Evolutionary conservation across 208 protist species (phyloP).

Genomic region (Leishmania guyanensis): DNA sequence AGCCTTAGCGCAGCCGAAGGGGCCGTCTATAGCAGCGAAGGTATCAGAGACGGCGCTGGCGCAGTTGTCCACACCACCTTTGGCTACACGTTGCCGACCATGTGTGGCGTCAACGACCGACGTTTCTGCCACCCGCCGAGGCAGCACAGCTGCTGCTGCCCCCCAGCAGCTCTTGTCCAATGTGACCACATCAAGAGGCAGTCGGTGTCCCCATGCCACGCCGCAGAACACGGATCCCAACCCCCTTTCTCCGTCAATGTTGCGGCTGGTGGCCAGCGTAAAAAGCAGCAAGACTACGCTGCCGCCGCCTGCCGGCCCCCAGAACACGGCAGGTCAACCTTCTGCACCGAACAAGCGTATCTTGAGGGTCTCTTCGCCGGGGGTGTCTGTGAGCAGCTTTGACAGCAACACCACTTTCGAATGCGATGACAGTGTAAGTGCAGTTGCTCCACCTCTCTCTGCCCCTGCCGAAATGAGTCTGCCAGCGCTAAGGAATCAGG

Average conservation of each 20-base stretch:
- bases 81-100: not conserved
- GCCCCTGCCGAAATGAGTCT: conserved; percentile 6
- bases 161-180: not conserved
- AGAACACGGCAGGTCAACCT: not conserved
- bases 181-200: not conserved
- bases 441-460: not conserved
- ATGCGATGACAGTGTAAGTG: not conserved
- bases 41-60: not conserved
- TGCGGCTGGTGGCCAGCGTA: not conserved
- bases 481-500: not conserved
- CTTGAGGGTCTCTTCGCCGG: not conserved
- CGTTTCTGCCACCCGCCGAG: not conserved
- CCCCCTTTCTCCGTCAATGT: not conserved
- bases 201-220: not conserved
- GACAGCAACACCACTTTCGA: not conserved
- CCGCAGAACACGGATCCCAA: not conserved
- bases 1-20: not conserved
- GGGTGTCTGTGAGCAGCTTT: conserved; percentile 5
- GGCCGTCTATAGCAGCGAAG: too few species aligned
- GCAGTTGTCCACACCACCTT: not conserved
- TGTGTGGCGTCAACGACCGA: not conserved
- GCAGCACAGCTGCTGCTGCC: not conserved
- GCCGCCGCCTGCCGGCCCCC: too few species aligned
- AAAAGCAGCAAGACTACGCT: too few species aligned
- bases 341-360: not conserved